Base-by-base conservation (phyloP, 768 basidiomycete species). In the Phaffia tasmanica region DNA sequence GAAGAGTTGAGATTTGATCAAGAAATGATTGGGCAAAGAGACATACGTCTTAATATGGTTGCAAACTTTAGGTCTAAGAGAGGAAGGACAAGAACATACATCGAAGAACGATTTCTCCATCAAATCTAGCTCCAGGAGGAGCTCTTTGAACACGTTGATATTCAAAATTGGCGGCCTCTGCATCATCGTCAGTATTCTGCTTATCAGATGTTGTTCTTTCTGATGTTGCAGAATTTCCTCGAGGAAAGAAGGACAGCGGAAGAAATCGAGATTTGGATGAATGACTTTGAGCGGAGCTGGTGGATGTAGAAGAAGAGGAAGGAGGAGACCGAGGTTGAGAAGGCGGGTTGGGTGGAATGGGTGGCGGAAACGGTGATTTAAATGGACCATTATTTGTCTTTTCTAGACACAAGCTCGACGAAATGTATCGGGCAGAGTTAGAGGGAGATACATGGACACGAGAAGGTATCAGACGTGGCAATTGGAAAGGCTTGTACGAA, bases 81-180 rank as follows among this genome's bases (percentile, higher is more conserved):
- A 46, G 30, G 57, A 18, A 19, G 30, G 21, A n/a, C 57, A n/a
- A 49, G 19, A 23, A 61, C 47, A 42, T 15, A 57, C 61, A 57
- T 46, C 66, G 16, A 23, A 65, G 35, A 15, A 59, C 57, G 30
- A 65, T 29, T 25, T 65, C 57, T 16, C 57, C 64, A 25, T 65
- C 64, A 32, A 50, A 53, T 47, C 55, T 47, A 8, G 50, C 55
- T 25, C 61, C 66, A 18, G 11, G 35, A 11, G 35, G 35, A 42
- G 35, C 35, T 42, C 35, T 42, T 48, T 53, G 27, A 67, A 61
- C 27, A 49, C 55, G 32, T 53, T 62, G 53, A 50, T 67, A 32
- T 61, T 42, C 49, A 61, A 57, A 18, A 62, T 49, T 18, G 25
- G 42, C 48, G 50, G 55, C 48, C 63, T 54, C 56, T 67, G 59